These are phyloP conservation scores for Sugiyamaella marilandica DNA, from an alignment of 805 yeast species.

Conservation along the genomic window DNA sequence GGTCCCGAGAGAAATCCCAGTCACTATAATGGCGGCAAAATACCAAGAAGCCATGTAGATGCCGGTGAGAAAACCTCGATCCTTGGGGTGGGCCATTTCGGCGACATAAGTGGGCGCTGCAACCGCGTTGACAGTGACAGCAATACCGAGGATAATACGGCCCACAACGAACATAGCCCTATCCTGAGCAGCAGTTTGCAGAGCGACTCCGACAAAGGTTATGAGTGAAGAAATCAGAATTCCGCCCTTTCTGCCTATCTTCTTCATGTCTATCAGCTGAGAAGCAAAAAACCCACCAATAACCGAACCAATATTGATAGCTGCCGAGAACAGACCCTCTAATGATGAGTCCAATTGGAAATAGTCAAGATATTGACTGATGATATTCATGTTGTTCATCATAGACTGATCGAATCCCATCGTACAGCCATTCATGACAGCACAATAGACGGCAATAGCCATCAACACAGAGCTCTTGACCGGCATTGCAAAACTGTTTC, in stretches of 20 bases:
- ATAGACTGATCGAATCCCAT: background rate
- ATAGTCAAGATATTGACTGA: background rate
- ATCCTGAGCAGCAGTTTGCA: slow-evolving; percentile 34
- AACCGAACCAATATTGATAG: background rate
- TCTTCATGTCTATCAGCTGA: background rate
- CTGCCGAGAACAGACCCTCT: background rate
- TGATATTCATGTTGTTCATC: background rate
- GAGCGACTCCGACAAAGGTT: slow-evolving; percentile 51
- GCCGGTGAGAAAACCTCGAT: background rate
- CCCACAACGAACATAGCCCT: slow-evolving; percentile 67
- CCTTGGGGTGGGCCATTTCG: slow-evolving; percentile 55
- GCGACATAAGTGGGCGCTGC: slow-evolving; percentile 77
- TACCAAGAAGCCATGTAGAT: background rate
- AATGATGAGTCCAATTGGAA: background rate
- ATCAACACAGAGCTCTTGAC: background rate
- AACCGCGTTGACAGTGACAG: slow-evolving; percentile 70
- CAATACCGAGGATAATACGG: slow-evolving; percentile 64
- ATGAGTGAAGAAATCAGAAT: slow-evolving; percentile 50
- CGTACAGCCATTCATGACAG: background rate
- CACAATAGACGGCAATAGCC: slow-evolving; percentile 1
- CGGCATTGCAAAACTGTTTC: background rate
- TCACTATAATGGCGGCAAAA: background rate
- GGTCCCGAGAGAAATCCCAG: background rate
- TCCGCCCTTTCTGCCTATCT: background rate
- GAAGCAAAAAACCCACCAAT: background rate